These are phyloP conservation scores for Astrocystis sublimbata DNA, from an alignment of 495 filamentous ascomycete species.

Conservation along the genomic window DNA sequence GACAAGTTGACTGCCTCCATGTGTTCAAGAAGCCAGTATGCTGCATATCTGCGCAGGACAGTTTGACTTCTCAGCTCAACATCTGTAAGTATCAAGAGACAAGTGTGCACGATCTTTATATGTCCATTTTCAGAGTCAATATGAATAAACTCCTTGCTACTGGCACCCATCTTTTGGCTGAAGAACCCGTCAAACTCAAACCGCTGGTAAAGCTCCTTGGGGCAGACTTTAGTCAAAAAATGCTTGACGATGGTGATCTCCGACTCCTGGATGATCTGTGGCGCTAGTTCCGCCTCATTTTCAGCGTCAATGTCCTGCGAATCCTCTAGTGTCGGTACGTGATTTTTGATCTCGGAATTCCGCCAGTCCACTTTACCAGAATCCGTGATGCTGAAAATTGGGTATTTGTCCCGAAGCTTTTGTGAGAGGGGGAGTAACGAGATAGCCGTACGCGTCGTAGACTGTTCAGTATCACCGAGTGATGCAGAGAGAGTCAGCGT, in stretches of 20 bases:
- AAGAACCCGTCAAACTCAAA: slow-evolving; percentile 44
- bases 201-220: slow-evolving; percentile 33
- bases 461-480: slow-evolving; percentile 12
- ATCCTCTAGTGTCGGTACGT: slow-evolving; percentile 20
- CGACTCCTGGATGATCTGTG: slow-evolving; percentile 37
- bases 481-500: not conserved
- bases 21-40: slow-evolving; percentile 38
- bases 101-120: slow-evolving; percentile 34
- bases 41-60: slow-evolving; percentile 32
- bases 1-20: slow-evolving; percentile 38
- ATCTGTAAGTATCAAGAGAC: slow-evolving; percentile 27
- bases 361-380: slow-evolving; percentile 28
- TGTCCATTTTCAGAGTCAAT: slow-evolving; percentile 32
- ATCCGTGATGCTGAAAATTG: slow-evolving; percentile 37
- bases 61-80: slow-evolving; percentile 27
- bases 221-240: slow-evolving; percentile 40
- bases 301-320: slow-evolving; percentile 3
- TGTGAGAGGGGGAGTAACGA: slow-evolving; percentile 39
- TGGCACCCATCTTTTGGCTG: slow-evolving; percentile 33
- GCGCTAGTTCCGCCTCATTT: not conserved
- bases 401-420: slow-evolving; percentile 40
- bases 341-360: slow-evolving; percentile 26
- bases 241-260: slow-evolving; percentile 39
- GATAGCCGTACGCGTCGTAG: slow-evolving; percentile 19
- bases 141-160: slow-evolving; percentile 28